These are phyloP conservation scores for Raffaelea albimanens DNA, from an alignment of 2,329 filamentous ascomycete species.

Conservation along the genomic window DNA sequence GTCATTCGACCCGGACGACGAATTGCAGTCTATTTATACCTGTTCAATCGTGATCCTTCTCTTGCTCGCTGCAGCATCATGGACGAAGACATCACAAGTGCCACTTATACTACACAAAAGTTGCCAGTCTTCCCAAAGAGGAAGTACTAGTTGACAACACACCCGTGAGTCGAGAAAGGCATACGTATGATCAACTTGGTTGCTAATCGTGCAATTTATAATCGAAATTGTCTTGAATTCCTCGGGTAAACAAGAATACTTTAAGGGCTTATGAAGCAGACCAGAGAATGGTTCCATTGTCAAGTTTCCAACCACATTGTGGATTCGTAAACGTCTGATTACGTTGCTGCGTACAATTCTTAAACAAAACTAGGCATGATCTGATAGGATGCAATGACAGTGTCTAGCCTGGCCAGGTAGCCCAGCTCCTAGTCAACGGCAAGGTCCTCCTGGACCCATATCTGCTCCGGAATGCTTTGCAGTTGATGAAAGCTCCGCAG, in stretches of 20 bases:
- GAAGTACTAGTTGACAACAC: too few relatives aligned
- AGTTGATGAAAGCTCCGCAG: constrained; percentile 1
- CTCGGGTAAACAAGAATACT: too few relatives aligned
- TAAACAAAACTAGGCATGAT: constrained; percentile 7
- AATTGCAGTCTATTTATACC: background rate
- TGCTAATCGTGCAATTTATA: too few relatives aligned
- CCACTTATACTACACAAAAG: constrained; percentile 3
- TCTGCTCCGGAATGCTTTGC: constrained; percentile 2
- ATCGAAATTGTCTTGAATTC: too few relatives aligned
- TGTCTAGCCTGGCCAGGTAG: constrained; percentile 2
- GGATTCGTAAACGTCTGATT: too few relatives aligned
- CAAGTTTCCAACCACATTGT: too few relatives aligned
- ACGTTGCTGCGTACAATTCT: background rate
- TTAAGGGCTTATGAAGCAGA: too few relatives aligned
- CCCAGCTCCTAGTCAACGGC: constrained; percentile 4
- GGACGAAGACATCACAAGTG: background rate
- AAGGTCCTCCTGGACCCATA: constrained; percentile 5
- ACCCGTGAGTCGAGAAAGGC: too few relatives aligned
- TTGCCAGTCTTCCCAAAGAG: constrained; percentile 4
- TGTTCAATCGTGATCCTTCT: background rate
- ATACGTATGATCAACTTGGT: too few relatives aligned
- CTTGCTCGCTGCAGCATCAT: background rate
- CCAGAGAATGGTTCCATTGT: too few relatives aligned
- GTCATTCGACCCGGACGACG: background rate
- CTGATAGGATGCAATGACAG: constrained; percentile 4